phyloP scores from a whole-genome alignment of 768 basidiomycete genomes.

The Coprinopsis strossmayeri region DNA sequence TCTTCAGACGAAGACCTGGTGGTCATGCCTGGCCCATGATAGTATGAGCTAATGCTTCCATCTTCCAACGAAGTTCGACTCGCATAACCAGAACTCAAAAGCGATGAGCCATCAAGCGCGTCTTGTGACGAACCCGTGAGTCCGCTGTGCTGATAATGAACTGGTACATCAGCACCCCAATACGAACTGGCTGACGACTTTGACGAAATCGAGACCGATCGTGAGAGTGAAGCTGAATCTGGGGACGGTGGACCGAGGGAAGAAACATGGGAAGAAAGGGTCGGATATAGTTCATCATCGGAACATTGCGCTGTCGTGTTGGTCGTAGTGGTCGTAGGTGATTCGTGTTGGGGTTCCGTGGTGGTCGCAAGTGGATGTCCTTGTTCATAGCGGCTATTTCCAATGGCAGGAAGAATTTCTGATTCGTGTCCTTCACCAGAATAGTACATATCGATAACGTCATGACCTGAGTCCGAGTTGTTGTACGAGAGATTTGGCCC shows the following conservation, averaged over 20 bases:
- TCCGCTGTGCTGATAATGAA: not conserved
- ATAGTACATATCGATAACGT: not conserved
- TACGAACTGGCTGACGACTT: slow-evolving; percentile 19
- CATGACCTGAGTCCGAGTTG: not conserved
- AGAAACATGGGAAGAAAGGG: slow-evolving; percentile 27
- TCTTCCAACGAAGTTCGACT: not conserved
- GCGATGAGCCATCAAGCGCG: not conserved
- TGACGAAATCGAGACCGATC: slow-evolving; percentile 33
- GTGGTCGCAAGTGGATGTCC: not conserved
- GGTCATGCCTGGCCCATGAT: slow-evolving; percentile 12
- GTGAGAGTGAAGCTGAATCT: slow-evolving; percentile 27
- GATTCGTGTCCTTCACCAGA: not conserved
- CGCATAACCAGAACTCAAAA: not conserved
- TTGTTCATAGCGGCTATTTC: not conserved
- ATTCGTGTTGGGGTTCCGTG: slow-evolving; percentile 5
- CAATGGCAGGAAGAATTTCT: not conserved
- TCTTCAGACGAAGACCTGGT: slow-evolving; percentile 18
- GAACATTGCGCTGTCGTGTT: slow-evolving; percentile 1
- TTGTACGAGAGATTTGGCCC: not conserved
- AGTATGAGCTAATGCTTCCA: slow-evolving; percentile 10
- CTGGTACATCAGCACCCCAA: not conserved
- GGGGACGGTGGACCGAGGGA: slow-evolving; percentile 15
- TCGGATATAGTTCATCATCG: slow-evolving; percentile 9
- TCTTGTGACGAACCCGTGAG: not conserved
- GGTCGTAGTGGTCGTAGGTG: slow-evolving; percentile 4